Conservation (phyloP, 2,329 filamentous ascomycete genomes). For the Chrysosphaeria jannelii region DNA sequence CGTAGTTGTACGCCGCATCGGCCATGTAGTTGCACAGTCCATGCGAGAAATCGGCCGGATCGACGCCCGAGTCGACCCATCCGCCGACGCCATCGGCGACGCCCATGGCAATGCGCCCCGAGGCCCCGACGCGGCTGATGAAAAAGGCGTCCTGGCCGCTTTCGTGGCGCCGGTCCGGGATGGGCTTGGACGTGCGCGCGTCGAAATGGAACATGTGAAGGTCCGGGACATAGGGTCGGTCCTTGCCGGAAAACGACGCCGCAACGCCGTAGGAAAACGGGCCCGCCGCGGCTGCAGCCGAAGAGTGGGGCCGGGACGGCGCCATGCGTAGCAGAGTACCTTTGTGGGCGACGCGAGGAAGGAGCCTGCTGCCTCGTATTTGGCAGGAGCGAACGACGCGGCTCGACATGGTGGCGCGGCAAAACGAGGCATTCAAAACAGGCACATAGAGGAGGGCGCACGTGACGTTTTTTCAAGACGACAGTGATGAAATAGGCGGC, state of each 20-base stretch:
- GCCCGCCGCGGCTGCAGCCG: no score
- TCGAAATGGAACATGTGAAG: conserved; percentile 45
- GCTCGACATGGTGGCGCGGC: no score
- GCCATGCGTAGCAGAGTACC: neutral
- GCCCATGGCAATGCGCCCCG: conserved; percentile 48
- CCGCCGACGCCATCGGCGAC: conserved; percentile 88
- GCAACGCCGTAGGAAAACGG: conserved; percentile 44
- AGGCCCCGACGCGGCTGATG: conserved; percentile 46
- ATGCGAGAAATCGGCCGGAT: conserved; percentile 87
- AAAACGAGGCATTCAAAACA: no score
- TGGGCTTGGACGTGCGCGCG: no score
- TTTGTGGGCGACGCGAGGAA: neutral
- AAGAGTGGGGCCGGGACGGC: neutral
- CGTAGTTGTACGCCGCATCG: conserved; percentile 31
- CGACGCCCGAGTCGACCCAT: conserved; percentile 75
- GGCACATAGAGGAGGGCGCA: no score
- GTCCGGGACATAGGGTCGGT: conserved; percentile 33
- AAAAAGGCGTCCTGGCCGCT: conserved; percentile 96
- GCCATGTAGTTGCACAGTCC: conserved; percentile 87
- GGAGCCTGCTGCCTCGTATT: no score
- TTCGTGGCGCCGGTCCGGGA: conserved; percentile 34
- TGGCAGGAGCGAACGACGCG: no score
- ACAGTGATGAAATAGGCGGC: no score
- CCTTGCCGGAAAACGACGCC: conserved; percentile 47
- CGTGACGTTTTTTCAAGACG: no score